Evolutionary conservation across 2,329 filamentous ascomycete genomes (phyloP), one percentile per base, ranked within the genome.

Genomic region (Pseudogymnoascus sp.): DNA sequence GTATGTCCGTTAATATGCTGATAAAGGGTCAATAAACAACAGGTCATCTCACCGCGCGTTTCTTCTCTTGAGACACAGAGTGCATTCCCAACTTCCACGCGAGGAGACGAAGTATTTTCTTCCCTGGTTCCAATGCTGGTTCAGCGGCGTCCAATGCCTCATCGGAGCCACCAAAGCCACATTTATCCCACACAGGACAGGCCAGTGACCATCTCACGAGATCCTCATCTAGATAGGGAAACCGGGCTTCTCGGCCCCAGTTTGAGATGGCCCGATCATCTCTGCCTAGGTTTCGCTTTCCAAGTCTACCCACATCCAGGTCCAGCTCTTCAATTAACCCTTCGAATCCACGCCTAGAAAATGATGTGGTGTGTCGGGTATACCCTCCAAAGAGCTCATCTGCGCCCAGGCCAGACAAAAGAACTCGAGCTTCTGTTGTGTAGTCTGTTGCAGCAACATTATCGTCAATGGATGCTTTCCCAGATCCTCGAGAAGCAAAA

Each of bases 341-440:
- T 0, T 74, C 62, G 65, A 90, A 90, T 0, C 90, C 88, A 15
- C 76, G 74, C 6, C 86, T 82, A 5, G 79, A 76, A 69, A 88
- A 96, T 0, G 92, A 90, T 3, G 84, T 83, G 2, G 83, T 82
- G 68, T 99, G 94, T 6, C 95, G 84, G 8, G 84, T 85, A 71
- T 99, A 99, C 6, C 94, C 94, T 13, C 89, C 94, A 70, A 99
- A 97, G 1, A 99, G 82, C 74, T 99, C 94, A 69, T 99, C 94
- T 1, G 95, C 95, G 1, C 95, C 94, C 1, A 99, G 81, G 0
- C 94, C 95, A 0, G 94, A 97, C 0, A 99, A 78, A 1, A 99
- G 80, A 0, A 96, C 90, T 30, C 90, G 84, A 1, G 92, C 89
- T 0, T 84, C 76, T 0, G 89, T 91, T 8, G 75, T 78, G 68